These are phyloP conservation scores for Kuraishia piskuri DNA, from an alignment of 805 yeast genomes.

Conservation along the genomic window DNA sequence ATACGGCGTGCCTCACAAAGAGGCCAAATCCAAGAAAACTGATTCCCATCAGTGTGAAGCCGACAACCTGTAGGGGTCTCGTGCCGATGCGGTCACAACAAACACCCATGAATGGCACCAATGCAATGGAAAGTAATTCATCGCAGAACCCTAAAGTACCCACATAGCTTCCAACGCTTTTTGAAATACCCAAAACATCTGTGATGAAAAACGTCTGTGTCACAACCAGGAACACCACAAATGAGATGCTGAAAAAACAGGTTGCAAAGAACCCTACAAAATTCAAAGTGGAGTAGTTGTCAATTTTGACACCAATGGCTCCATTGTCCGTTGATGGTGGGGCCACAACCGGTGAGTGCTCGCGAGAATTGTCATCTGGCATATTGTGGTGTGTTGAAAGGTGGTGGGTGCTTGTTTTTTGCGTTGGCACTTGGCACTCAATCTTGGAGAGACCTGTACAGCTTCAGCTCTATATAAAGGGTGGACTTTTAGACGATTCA, in stretches of 20 bases:
- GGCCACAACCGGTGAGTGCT: neutral
- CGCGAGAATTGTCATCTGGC: neutral
- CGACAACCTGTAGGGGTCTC: slow-evolving; percentile 37
- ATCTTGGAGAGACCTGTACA: no score
- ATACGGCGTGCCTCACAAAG: slow-evolving; percentile 27
- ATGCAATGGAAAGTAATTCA: slow-evolving; percentile 43
- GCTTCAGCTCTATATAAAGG: no score
- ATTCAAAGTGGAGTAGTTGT: slow-evolving; percentile 15
- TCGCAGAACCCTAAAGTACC: slow-evolving; percentile 48
- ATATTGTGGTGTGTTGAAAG: neutral
- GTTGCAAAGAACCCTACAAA: slow-evolving; percentile 17
- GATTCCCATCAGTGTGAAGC: slow-evolving; percentile 39
- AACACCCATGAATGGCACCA: slow-evolving; percentile 58
- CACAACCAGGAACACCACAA: slow-evolving; percentile 21
- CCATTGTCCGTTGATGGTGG: neutral
- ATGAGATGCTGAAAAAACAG: slow-evolving; percentile 13
- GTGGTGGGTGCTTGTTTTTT: no score
- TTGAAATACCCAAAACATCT: slow-evolving; percentile 19
- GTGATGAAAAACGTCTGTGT: slow-evolving; percentile 24
- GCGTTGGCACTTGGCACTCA: no score
- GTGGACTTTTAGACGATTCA: no score
- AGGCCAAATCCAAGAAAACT: slow-evolving; percentile 41
- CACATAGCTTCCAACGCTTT: slow-evolving; percentile 31
- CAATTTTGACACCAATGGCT: slow-evolving; percentile 5
- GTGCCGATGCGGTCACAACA: slow-evolving; percentile 57